A percentile compares a stretch with the other conserved stretches of the same genome.
Evolutionary conservation across 345 rosid genomes (phyloP).

Genomic region (Euphorbia lathyris): DNA sequence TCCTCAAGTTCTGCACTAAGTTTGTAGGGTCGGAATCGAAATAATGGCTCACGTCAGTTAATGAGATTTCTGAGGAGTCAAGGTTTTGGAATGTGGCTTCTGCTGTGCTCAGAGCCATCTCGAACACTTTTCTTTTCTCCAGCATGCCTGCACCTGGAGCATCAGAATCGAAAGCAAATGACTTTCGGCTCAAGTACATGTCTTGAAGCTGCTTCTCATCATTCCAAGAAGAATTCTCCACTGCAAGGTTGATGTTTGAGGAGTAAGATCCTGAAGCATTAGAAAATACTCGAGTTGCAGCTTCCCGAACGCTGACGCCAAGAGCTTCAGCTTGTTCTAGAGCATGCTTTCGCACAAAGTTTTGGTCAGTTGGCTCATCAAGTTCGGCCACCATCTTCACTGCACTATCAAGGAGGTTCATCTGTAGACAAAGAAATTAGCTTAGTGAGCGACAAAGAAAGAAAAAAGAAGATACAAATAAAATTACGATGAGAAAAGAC

Average conservation of each 20-base stretch:
- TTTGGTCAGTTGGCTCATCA: slow-evolving; percentile 82
- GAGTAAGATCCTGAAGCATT: slow-evolving; percentile 98
- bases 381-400: slow-evolving; percentile 98
- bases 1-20: slow-evolving; percentile 83
- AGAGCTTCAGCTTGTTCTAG: slow-evolving; percentile 82
- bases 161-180: slow-evolving; percentile 90
- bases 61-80: slow-evolving; percentile 91
- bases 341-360: slow-evolving; percentile 89
- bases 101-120: slow-evolving; percentile 93
- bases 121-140: slow-evolving; percentile 87
- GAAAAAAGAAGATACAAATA: neutral
- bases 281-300: slow-evolving; percentile 94
- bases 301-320: slow-evolving; percentile 77
- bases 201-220: slow-evolving; percentile 99
- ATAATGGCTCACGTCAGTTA: slow-evolving; percentile 98
- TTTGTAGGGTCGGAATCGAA: slow-evolving; percentile 96
- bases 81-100: slow-evolving; percentile 98
- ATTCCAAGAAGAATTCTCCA: slow-evolving; percentile 97
- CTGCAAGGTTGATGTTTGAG: slow-evolving; percentile 86
- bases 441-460: neutral
- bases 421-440: slow-evolving; percentile 38
- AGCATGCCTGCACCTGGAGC: slow-evolving; percentile 95
- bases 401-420: slow-evolving; percentile 96
- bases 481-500: neutral
- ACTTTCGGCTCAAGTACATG: slow-evolving; percentile 96